phyloP scores from a whole-genome alignment of 345 rosid species.

The Mallotus nudiflorus region DNA sequence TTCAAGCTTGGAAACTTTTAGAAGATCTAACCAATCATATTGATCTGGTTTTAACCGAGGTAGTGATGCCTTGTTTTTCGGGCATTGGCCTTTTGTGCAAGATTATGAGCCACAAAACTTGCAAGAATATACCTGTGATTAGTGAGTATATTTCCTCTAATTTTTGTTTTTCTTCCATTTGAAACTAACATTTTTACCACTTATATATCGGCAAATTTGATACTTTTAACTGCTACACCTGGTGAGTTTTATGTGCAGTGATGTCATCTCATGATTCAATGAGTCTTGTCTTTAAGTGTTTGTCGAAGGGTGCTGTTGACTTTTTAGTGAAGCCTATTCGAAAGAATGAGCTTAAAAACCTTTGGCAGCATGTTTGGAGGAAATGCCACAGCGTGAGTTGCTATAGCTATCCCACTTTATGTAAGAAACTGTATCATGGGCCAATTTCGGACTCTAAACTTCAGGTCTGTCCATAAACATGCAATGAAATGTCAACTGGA shows the following conservation, averaged over 20 bases:
- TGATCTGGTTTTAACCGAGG: slow-evolving; percentile 62
- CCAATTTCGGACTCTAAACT: background rate
- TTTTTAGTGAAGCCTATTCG: slow-evolving; percentile 33
- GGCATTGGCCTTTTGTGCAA: slow-evolving; percentile 58
- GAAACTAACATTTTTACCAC: background rate
- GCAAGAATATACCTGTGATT: slow-evolving; percentile 50
- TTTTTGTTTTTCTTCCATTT: background rate
- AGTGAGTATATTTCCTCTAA: slow-evolving; percentile 19
- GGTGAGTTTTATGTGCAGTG: slow-evolving; percentile 25
- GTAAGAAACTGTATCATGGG: slow-evolving; percentile 16
- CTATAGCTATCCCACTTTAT: slow-evolving; percentile 13
- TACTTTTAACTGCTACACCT: slow-evolving; percentile 9
- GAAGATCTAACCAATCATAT: slow-evolving; percentile 50
- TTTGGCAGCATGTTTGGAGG: slow-evolving; percentile 40
- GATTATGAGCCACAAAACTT: slow-evolving; percentile 58
- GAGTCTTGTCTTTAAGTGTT: slow-evolving; percentile 23
- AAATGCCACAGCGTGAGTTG: slow-evolving; percentile 25
- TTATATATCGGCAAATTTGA: background rate
- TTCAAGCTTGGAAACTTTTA: slow-evolving; percentile 63
- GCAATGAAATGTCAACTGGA: background rate
- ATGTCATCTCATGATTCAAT: slow-evolving; percentile 32
- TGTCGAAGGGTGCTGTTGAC: slow-evolving; percentile 32
- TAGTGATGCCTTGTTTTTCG: slow-evolving; percentile 47
- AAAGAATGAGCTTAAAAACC: slow-evolving; percentile 29
- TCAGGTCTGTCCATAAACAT: background rate